Evolutionary conservation across 169 alveolate species (phyloP).

Genomic region (Pseudocohnilembus persalinus): DNA sequence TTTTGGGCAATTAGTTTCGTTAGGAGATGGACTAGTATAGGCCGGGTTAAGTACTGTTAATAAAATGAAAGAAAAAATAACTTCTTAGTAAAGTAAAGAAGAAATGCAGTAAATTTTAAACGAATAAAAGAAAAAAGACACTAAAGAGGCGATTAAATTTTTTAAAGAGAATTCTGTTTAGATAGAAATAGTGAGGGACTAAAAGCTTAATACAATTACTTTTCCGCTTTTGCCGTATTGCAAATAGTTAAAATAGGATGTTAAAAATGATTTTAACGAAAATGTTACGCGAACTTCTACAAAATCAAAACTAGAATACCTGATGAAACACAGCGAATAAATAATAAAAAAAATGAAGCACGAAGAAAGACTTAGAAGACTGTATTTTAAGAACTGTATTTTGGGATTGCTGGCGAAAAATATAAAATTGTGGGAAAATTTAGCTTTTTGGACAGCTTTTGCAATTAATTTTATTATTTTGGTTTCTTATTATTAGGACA

Average conservation of each 20-base stretch:
- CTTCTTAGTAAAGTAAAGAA: not conserved
- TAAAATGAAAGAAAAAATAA: not conserved
- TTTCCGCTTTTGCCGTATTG: slow-evolving; percentile 63
- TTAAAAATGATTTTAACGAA: slow-evolving; percentile 55
- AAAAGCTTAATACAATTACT: slow-evolving; percentile 23
- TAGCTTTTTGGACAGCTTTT: slow-evolving; percentile 27
- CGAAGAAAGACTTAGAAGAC: slow-evolving; percentile 51
- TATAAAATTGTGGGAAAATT: slow-evolving; percentile 33
- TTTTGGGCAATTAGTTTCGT: not conserved
- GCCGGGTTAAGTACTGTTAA: slow-evolving; percentile 1
- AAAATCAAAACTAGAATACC: slow-evolving; percentile 43
- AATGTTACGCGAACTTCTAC: slow-evolving; percentile 51
- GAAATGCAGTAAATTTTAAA: slow-evolving; percentile 9
- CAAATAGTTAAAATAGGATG: slow-evolving; percentile 58
- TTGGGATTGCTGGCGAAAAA: slow-evolving; percentile 29
- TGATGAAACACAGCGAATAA: slow-evolving; percentile 50
- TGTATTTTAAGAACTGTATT: slow-evolving; percentile 24
- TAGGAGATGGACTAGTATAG: not conserved
- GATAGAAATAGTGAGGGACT: slow-evolving; percentile 42
- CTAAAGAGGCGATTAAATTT: slow-evolving; percentile 30
- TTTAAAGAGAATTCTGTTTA: slow-evolving; percentile 14
- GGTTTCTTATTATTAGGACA: not conserved
- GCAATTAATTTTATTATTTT: slow-evolving; percentile 36
- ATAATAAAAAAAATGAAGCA: slow-evolving; percentile 56
- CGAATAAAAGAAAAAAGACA: slow-evolving; percentile 13